Percentiles rank a stretch among this genome's conserved stretches.
These are phyloP conservation scores for Yamagishiella unicocca DNA, from an alignment of 139 green algal genomes.

Conservation along the genomic window DNA sequence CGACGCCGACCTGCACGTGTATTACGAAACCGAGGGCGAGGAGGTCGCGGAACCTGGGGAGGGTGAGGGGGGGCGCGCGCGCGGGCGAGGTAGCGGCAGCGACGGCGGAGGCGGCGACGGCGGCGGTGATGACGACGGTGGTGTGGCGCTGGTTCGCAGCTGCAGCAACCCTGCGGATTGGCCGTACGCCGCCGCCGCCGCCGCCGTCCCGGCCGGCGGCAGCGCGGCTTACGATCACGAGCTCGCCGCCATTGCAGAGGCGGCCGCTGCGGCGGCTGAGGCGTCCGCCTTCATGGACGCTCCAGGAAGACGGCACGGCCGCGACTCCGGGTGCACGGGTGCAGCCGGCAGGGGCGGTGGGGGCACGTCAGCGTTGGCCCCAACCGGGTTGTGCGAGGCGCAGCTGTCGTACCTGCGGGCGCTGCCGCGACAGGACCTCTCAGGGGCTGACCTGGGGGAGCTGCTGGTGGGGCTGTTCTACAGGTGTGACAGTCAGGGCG, in stretches of 20 bases:
- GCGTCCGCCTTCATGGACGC: neutral
- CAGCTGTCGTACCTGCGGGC: conserved; percentile 21
- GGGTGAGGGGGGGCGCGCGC: neutral
- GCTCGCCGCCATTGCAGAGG: neutral
- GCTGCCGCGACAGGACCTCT: neutral
- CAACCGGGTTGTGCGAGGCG: neutral
- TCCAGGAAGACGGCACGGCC: no score
- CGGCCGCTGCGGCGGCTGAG: neutral
- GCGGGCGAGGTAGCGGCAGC: neutral
- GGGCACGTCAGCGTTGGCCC: neutral
- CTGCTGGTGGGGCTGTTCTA: conserved; percentile 76
- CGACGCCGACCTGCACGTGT: neutral
- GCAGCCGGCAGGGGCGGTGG: neutral
- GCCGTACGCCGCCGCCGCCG: neutral
- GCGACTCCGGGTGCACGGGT: neutral
- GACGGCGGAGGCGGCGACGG: neutral
- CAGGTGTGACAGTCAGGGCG: no score
- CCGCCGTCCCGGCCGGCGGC: neutral
- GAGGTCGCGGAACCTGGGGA: neutral
- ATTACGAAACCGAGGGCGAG: neutral
- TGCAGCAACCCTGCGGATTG: neutral
- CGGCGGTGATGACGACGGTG: neutral
- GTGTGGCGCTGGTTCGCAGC: neutral
- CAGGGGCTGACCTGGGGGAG: conserved; percentile 63
- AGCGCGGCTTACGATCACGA: neutral